Conservation (phyloP, 306 rosid species). For the Pyrus communis region DNA sequence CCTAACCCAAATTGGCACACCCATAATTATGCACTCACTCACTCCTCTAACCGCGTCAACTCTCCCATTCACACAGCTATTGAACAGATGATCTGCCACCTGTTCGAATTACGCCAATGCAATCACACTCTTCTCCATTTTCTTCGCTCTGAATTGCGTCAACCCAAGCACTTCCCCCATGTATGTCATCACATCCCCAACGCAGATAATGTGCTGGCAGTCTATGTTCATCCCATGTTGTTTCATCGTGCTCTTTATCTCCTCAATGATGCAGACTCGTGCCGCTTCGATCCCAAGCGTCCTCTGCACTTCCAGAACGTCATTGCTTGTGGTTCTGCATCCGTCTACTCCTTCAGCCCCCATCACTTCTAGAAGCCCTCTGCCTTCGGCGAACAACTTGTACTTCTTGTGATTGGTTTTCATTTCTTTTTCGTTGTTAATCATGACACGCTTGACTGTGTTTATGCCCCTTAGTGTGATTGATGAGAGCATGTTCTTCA, state of each 20-base stretch:
- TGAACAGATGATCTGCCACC: no score
- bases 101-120: conserved; percentile 68
- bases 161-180: conserved; percentile 75
- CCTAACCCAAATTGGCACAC: conserved; percentile 75
- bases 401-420: conserved; percentile 28
- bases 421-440: conserved; percentile 39
- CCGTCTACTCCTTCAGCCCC: conserved; percentile 80
- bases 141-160: conserved; percentile 72
- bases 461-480: conserved; percentile 34
- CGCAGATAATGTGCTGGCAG: conserved; percentile 82
- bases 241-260: conserved; percentile 70
- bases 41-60: conserved; percentile 79
- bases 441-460: conserved; percentile 63
- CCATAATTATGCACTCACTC: conserved; percentile 85
- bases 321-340: conserved; percentile 55
- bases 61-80: no score
- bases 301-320: conserved; percentile 20
- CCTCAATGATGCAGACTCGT: conserved; percentile 64
- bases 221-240: conserved; percentile 81
- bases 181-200: conserved; percentile 84
- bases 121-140: conserved; percentile 77
- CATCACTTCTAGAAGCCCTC: conserved; percentile 73
- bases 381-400: conserved; percentile 73
- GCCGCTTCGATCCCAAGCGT: conserved; percentile 87
- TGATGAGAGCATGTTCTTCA: conserved; percentile 54